These are phyloP conservation scores for Skeletonema potamos DNA, from an alignment of 108 stramenopile species.

Conservation along the genomic window DNA sequence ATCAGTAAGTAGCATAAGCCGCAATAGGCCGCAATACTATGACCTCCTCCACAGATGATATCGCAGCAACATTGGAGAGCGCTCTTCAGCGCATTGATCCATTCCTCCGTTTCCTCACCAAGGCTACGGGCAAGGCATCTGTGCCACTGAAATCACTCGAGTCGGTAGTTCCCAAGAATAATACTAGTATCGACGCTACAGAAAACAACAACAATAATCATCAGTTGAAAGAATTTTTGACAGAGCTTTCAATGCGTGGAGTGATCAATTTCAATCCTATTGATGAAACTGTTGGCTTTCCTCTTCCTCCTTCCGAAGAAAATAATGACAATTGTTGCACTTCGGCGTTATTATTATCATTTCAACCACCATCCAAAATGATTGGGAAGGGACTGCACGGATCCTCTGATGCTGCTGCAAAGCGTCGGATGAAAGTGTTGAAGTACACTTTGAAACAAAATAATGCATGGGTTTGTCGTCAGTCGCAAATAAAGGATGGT, in stretches of 20 bases:
- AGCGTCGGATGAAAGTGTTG: constrained; percentile 68
- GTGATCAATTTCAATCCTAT: constrained; percentile 44
- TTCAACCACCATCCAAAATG: constrained; percentile 30
- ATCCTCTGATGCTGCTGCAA: constrained; percentile 76
- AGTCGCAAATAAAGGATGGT: not conserved
- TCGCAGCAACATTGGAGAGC: not conserved
- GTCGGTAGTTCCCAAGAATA: constrained; percentile 43
- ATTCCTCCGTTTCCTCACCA: constrained; percentile 75
- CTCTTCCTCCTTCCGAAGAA: constrained; percentile 45
- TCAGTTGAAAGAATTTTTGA: constrained; percentile 20
- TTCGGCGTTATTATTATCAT: not conserved
- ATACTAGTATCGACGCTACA: not conserved
- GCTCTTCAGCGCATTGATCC: constrained; percentile 52
- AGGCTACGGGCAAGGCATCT: constrained; percentile 63
- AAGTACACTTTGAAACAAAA: constrained; percentile 45
- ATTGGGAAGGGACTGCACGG: constrained; percentile 63
- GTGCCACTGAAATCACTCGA: constrained; percentile 55
- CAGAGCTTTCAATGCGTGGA: constrained; percentile 40
- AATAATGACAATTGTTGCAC: not conserved
- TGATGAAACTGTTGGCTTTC: constrained; percentile 59
- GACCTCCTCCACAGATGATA: not conserved
- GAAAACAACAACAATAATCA: not conserved
- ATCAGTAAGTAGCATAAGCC: no score
- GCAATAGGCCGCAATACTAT: no score
- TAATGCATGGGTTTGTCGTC: constrained; percentile 17